Evolutionary conservation across 371 early-diverging fungal species (phyloP).

Genomic region (Mucor ambiguus): DNA sequence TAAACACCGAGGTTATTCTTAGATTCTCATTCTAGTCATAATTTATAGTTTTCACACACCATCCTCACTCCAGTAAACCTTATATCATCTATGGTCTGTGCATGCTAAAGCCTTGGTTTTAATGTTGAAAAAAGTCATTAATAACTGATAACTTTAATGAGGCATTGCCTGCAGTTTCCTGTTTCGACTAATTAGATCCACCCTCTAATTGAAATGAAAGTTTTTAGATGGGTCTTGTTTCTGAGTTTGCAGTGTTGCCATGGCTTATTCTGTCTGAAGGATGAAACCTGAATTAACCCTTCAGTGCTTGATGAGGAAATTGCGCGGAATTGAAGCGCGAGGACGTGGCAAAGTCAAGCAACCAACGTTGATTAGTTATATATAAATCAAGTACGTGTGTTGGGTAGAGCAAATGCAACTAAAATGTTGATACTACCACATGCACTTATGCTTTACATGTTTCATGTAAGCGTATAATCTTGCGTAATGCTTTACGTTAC

Average conservation of each 20-base stretch:
- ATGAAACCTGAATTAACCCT: not conserved
- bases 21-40: not conserved
- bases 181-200: not conserved
- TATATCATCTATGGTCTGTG: not conserved
- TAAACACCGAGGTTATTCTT: not conserved
- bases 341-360: not conserved
- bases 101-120: not conserved
- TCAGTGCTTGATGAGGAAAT: not conserved
- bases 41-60: not conserved
- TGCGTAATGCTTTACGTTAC: not conserved
- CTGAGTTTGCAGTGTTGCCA: not conserved
- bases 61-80: not conserved
- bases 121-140: not conserved
- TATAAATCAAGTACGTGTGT: not conserved
- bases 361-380: not conserved
- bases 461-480: not conserved
- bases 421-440: not conserved
- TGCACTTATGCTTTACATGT: too few relatives aligned
- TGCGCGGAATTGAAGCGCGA: not conserved
- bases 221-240: not conserved
- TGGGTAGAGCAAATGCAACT: not conserved
- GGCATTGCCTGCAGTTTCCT: not conserved
- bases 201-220: not conserved
- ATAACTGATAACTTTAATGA: not conserved
- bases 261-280: not conserved